Base-by-base conservation (phyloP, 192 early-diverging fungal genomes). In the Dissophora ornata region DNA sequence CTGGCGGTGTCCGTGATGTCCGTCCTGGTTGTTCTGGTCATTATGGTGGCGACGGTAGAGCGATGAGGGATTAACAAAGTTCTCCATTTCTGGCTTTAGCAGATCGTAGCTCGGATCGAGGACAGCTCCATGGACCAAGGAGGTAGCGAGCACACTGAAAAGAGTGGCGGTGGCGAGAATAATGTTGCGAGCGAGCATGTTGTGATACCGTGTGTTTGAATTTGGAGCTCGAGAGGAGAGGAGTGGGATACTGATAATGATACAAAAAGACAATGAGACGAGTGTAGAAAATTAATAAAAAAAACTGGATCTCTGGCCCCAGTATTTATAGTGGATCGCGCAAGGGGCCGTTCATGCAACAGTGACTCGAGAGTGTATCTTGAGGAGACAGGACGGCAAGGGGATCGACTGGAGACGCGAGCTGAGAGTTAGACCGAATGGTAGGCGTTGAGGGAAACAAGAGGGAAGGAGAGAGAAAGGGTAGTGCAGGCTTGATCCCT, bases 21-120 rank as follows among this genome's bases (percentile, higher is more conserved):
- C 33, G 13, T 38, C 30, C 9, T 47, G 12, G 40, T 24, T 11
- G 3, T n/a, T n/a, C n/a, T n/a, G n/a, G n/a, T 49, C 33, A 22
- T 47, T 28, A 25, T 66, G 30, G 38, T 56, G 58, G 59, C 68
- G 68, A 36, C 59, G 59, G 45, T 48, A 55, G 32, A 71, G 16
- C n/a, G 45, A 30, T 12, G 18, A 5, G n/a, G 42, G 4, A 2
- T 48, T 7, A 51, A 19, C 10, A 16, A 4, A 13, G 5, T 19
- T 11, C 12, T 49, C 59, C 21, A 32, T 9, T 3, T 71, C 19
- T 16, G 44, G 59, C 5, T 18, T 45, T 41, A 49, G 28, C 2
- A 70, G 25, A 12, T 10, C 32, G 7, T 7, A 28, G 28, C 52
- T 26, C n/a, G 42, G 24, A 8, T 10, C n/a, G 13, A 62, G 24